phyloP scores from a whole-genome alignment of 139 green algal species.

The Coelastrella sp. region DNA sequence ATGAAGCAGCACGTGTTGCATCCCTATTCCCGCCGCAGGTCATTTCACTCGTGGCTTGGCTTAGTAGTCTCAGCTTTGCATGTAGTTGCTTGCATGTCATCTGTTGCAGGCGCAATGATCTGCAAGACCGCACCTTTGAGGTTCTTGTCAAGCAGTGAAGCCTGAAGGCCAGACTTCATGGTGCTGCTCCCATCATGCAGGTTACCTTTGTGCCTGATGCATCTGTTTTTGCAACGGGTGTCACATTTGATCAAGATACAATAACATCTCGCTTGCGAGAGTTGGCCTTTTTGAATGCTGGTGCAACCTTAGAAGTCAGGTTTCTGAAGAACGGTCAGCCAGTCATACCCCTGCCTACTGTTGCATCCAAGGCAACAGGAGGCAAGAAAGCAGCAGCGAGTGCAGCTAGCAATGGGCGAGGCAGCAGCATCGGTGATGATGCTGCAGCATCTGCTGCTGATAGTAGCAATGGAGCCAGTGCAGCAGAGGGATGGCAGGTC shows the following conservation, averaged over 20 bases:
- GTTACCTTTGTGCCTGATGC: constrained; percentile 92
- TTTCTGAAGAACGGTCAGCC: constrained; percentile 17
- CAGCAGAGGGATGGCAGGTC: constrained; percentile 70
- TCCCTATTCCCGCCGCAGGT: too few relatives aligned
- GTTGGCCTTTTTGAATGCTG: constrained; percentile 95
- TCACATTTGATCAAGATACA: constrained; percentile 83
- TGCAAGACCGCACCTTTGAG: too few relatives aligned
- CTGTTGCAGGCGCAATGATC: too few relatives aligned
- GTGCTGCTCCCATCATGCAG: constrained; percentile 41
- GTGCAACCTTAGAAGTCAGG: constrained; percentile 24
- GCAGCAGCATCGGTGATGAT: constrained; percentile 3
- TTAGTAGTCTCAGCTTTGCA: too few relatives aligned
- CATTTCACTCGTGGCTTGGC: too few relatives aligned
- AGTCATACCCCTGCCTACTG: background rate
- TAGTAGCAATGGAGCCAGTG: background rate
- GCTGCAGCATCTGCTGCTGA: constrained; percentile 21
- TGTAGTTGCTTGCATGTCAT: too few relatives aligned
- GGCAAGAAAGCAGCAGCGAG: constrained; percentile 27
- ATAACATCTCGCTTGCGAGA: constrained; percentile 89
- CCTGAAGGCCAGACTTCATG: too few relatives aligned
- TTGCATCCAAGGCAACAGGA: background rate
- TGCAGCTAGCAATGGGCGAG: constrained; percentile 5
- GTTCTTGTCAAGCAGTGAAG: too few relatives aligned
- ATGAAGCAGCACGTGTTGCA: too few relatives aligned
- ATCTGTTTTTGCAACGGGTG: constrained; percentile 75